These are phyloP conservation scores for Xylariaceae sp. DNA, from an alignment of 2,329 filamentous ascomycete species.

Conservation along the genomic window DNA sequence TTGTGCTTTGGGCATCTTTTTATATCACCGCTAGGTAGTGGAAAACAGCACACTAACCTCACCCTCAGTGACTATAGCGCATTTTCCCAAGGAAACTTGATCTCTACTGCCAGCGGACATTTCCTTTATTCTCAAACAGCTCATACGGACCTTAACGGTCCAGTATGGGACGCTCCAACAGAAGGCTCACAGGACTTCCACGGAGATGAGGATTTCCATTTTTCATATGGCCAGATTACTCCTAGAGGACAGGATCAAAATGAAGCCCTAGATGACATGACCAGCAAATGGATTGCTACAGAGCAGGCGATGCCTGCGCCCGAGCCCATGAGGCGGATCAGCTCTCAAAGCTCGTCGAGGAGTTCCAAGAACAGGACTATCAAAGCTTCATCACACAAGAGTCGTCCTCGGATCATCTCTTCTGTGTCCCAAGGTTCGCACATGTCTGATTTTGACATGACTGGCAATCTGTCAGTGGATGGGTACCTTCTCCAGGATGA, in stretches of 20 bases:
- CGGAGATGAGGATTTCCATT: slow-evolving; percentile 63
- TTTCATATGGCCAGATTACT: slow-evolving; percentile 61
- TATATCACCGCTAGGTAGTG: slow-evolving; percentile 44
- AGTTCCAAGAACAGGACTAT: slow-evolving; percentile 53
- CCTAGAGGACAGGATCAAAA: slow-evolving; percentile 56
- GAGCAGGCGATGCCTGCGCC: slow-evolving; percentile 45
- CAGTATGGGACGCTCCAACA: slow-evolving; percentile 61
- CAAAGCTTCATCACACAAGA: slow-evolving; percentile 51
- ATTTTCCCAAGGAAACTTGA: slow-evolving; percentile 56
- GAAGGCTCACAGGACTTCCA: slow-evolving; percentile 67
- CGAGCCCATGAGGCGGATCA: slow-evolving; percentile 53
- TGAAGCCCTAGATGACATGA: slow-evolving; percentile 54
- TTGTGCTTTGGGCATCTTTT: slow-evolving; percentile 41
- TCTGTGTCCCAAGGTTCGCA: slow-evolving; percentile 55
- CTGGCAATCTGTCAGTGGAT: slow-evolving; percentile 60
- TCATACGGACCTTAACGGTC: slow-evolving; percentile 61
- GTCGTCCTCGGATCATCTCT: slow-evolving; percentile 52
- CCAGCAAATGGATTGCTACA: slow-evolving; percentile 54
- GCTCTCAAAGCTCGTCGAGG: slow-evolving; percentile 51
- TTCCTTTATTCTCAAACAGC: slow-evolving; percentile 66
- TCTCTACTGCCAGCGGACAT: slow-evolving; percentile 56
- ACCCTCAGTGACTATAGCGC: slow-evolving; percentile 61
- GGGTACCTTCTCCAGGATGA: slow-evolving; percentile 60
- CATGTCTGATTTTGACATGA: slow-evolving; percentile 58
- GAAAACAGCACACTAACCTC: slow-evolving; percentile 63